Percentiles rank a stretch among this genome's conserved stretches.
These are phyloP conservation scores for Leptoxyphium fumago DNA, from an alignment of 2,329 filamentous ascomycete genomes.

Conservation along the genomic window DNA sequence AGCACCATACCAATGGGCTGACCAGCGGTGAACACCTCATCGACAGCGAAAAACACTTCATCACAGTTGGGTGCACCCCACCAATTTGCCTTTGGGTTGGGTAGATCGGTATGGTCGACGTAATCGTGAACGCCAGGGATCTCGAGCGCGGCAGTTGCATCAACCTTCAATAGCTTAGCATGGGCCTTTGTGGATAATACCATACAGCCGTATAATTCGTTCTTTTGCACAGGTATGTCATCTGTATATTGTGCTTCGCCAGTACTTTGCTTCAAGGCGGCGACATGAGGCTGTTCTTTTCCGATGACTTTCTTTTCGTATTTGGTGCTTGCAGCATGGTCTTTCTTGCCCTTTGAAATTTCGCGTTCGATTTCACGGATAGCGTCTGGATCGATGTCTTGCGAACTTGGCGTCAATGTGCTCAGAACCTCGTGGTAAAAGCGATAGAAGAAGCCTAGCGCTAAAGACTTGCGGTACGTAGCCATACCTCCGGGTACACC, in stretches of 20 bases:
- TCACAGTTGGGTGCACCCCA: constrained; percentile 80
- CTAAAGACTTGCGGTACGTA: constrained; percentile 80
- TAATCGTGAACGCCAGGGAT: constrained; percentile 75
- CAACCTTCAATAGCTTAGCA: constrained; percentile 67
- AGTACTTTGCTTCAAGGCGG: constrained; percentile 83
- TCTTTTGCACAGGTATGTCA: constrained; percentile 74
- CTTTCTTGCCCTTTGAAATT: constrained; percentile 67
- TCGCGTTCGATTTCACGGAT: constrained; percentile 73
- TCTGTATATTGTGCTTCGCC: constrained; percentile 95
- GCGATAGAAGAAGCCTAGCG: constrained; percentile 87
- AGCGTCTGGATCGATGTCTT: constrained; percentile 54
- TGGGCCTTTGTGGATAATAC: constrained; percentile 80
- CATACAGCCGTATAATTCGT: constrained; percentile 77
- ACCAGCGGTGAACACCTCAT: constrained; percentile 75
- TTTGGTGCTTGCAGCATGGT: constrained; percentile 56
- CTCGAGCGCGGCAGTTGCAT: constrained; percentile 61
- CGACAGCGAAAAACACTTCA: constrained; percentile 82
- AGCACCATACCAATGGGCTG: constrained; percentile 86
- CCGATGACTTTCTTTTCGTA: constrained; percentile 76
- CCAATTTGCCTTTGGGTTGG: constrained; percentile 65
- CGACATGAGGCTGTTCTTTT: constrained; percentile 72
- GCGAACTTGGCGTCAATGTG: constrained; percentile 32
- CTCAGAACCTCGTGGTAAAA: constrained; percentile 84
- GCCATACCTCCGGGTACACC: constrained; percentile 96
- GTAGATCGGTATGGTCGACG: constrained; percentile 70